phyloP scores from a whole-genome alignment of 2,329 filamentous ascomycete genomes.

The Beauveria sp. region DNA sequence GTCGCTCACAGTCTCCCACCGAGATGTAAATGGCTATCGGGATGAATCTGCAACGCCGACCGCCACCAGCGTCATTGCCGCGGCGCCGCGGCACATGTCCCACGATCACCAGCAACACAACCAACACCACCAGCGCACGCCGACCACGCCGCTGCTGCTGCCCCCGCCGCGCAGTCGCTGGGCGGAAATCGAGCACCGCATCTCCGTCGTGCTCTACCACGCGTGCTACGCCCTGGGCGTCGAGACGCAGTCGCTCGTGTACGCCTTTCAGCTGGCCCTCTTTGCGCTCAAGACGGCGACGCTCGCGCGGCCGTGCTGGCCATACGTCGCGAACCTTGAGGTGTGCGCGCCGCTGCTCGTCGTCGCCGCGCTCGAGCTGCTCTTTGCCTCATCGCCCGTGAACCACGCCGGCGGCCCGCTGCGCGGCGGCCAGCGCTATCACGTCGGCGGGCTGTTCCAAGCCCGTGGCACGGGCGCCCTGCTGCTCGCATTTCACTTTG shows the following conservation, averaged over 20 bases:
- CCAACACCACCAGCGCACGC: background rate
- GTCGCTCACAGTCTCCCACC: constrained; percentile 6
- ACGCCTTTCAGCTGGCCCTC: constrained; percentile 44
- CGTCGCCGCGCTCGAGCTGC: constrained; percentile 63
- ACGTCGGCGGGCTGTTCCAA: constrained; percentile 14
- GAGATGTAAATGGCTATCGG: background rate
- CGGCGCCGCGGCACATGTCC: background rate
- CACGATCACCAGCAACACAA: background rate
- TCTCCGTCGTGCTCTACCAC: constrained; percentile 28
- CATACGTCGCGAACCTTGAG: constrained; percentile 57
- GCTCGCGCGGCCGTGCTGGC: constrained; percentile 61
- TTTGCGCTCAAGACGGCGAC: constrained; percentile 64
- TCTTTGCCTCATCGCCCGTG: constrained; percentile 35
- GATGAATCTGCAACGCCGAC: background rate
- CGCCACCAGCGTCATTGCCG: background rate
- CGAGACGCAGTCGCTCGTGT: constrained; percentile 25
- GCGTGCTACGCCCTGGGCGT: constrained; percentile 18
- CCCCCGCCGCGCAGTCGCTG: constrained; percentile 35
- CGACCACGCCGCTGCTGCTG: constrained; percentile 39
- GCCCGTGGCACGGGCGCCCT: constrained; percentile 23
- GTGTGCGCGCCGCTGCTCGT: constrained; percentile 60
- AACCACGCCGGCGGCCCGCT: constrained; percentile 7
- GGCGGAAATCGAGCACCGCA: constrained; percentile 25
- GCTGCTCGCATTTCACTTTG: constrained; percentile 27
- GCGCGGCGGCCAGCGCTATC: constrained; percentile 12